Evolutionary conservation across 2,329 filamentous ascomycete species (phyloP), one percentile per base, ranked within the genome.

Genomic region (Penicillium sp.): DNA sequence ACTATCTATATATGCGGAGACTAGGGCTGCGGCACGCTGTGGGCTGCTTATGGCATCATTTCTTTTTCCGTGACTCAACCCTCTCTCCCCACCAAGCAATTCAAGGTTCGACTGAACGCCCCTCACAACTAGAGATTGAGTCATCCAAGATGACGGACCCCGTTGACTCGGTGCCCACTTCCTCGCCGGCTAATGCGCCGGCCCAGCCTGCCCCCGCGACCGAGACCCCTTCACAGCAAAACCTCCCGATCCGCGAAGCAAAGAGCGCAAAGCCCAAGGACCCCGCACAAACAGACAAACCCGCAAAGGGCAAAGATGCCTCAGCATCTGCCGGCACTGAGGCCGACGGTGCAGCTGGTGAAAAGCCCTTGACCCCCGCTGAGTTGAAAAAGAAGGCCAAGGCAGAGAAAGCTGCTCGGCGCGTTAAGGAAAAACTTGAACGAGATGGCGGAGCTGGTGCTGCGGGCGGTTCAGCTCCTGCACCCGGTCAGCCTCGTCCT

Each of bases 361-460:
- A 69, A 29, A 73, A 73, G 26, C 72, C 77, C 26, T 66, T 79
- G 29, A 73, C 73, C 7, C 70, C 70, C 35, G 91, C 91, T 21
- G 90, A 96, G 75, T 72, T 96, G 69, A 98, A 98, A 78, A 93
- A 93, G 68, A 87, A 86, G 72, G 89, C 89, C 60, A 93, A 96
- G 74, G 93, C 91, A 31, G 93, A 97, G 73, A 98, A 97, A 79
- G 89, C 90, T 52, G 92, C 92, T 47, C 84, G 91, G 59, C 84
- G 93, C 78, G 91, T 90, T 48, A 87, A 87, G 69, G 85, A 82
- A 68, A 91, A 88, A 71, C 79, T 80, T 29, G 79, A 81, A 29
- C 66, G 70, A 4, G 83, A 83, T 29, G 75, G 79, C 1, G 75
- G 75, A 55, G 72, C 73, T 21, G 77, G 77, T 11, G 70, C 75